Conservation (phyloP, 805 yeast species). For the Candida berthetii region DNA sequence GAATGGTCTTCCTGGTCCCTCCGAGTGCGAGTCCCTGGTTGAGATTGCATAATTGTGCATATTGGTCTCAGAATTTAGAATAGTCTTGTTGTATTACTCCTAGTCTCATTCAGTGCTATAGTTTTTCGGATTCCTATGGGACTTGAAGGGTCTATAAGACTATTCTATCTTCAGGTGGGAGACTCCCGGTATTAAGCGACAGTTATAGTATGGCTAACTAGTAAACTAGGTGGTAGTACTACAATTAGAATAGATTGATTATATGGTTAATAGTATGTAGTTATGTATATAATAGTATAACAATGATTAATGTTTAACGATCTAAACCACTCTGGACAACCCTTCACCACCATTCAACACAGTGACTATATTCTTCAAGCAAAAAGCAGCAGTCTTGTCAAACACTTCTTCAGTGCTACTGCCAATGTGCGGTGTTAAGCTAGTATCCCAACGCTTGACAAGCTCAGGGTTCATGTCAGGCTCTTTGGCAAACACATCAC, state of each 20-base stretch:
- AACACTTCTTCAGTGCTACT: constrained; percentile 46
- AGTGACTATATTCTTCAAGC: constrained; percentile 37
- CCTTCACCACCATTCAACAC: constrained; percentile 25
- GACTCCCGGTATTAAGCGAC: neutral
- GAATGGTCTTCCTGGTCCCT: too few species aligned
- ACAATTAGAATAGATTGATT: too few species aligned
- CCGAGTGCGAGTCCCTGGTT: too few species aligned
- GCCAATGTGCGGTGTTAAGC: constrained; percentile 59
- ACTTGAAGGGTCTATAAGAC: too few species aligned
- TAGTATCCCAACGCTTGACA: constrained; percentile 31
- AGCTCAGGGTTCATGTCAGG: constrained; percentile 32
- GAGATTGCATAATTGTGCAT: too few species aligned
- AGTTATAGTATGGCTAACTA: too few species aligned
- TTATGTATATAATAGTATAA: neutral
- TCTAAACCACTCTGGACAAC: constrained; percentile 11
- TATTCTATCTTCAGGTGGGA: too few species aligned
- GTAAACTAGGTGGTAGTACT: too few species aligned
- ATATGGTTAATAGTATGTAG: too few species aligned
- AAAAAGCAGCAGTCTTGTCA: constrained; percentile 34
- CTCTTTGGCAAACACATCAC: constrained; percentile 55
- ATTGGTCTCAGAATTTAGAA: too few species aligned
- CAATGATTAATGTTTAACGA: neutral
- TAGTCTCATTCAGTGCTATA: too few species aligned
- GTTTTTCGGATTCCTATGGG: neutral
- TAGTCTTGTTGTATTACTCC: too few species aligned